These are phyloP conservation scores for Cladosporium velox DNA, from an alignment of 2,329 filamentous ascomycete species.

Conservation along the genomic window DNA sequence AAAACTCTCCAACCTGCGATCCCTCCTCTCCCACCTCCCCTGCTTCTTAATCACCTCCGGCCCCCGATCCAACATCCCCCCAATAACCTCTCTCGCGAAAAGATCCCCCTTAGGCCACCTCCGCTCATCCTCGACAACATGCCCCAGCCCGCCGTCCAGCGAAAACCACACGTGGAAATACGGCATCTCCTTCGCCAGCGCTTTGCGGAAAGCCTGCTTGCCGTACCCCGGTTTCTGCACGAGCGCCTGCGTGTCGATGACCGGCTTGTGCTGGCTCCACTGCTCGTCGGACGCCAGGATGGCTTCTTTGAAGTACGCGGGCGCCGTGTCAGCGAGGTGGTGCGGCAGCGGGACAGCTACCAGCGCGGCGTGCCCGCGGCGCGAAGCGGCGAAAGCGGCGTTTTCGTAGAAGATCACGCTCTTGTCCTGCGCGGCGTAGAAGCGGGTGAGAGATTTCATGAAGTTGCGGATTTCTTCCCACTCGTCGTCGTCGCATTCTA, in stretches of 20 bases:
- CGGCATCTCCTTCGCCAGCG: conserved; percentile 90
- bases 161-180: conserved; percentile 98
- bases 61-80: conserved; percentile 84
- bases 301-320: conserved; percentile 93
- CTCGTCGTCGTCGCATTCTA: conserved; percentile 98
- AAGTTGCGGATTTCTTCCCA: conserved; percentile 99
- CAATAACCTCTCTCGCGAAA: conserved; percentile 88
- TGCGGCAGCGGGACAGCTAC: conserved; percentile 85
- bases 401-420: conserved; percentile 98
- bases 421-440: conserved; percentile 91
- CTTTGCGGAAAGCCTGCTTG: conserved; percentile 76
- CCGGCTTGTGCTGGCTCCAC: conserved; percentile 92
- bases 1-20: conserved; percentile 72
- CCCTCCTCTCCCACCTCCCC: conserved; percentile 75
- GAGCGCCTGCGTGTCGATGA: conserved; percentile 79
- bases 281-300: conserved; percentile 86
- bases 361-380: conserved; percentile 82
- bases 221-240: conserved; percentile 67
- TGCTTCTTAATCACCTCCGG: conserved; percentile 86
- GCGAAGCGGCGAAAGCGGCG: conserved; percentile 71
- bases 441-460: conserved; percentile 91
- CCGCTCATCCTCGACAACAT: conserved; percentile 83
- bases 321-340: conserved; percentile 84
- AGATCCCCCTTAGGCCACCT: conserved; percentile 89
- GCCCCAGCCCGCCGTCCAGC: conserved; percentile 86